phyloP scores from a whole-genome alignment of 2,329 filamentous ascomycete genomes.

The Alternaria arborescens region DNA sequence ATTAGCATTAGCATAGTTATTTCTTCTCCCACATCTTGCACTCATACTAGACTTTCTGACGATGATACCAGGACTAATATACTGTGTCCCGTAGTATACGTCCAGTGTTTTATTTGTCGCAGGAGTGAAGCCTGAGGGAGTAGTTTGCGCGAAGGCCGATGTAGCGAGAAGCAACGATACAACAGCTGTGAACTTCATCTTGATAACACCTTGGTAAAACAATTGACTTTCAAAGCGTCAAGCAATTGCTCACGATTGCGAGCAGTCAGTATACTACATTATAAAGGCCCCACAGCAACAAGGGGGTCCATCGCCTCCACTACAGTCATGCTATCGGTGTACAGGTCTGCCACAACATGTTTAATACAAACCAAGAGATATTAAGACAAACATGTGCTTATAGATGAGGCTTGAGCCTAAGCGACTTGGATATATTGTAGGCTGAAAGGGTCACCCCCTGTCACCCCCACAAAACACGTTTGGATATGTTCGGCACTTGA shows the following conservation, averaged over 20 bases:
- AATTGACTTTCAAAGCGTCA: background rate
- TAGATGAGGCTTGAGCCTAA: slow-evolving; percentile 16
- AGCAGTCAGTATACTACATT: background rate
- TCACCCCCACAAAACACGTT: slow-evolving; percentile 12
- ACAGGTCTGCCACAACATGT: background rate
- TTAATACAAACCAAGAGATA: slow-evolving; percentile 13
- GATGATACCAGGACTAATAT: slow-evolving; percentile 38
- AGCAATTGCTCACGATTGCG: background rate
- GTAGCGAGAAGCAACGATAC: slow-evolving; percentile 22
- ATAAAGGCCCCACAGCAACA: background rate
- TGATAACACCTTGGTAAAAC: background rate
- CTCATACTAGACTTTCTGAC: slow-evolving; percentile 40
- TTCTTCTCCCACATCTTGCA: background rate
- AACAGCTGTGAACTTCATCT: slow-evolving; percentile 20
- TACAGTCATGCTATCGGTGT: background rate
- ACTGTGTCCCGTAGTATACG: slow-evolving; percentile 42
- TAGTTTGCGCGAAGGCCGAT: slow-evolving; percentile 29
- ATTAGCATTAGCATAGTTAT: background rate
- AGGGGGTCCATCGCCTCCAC: background rate
- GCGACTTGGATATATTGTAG: slow-evolving; percentile 14
- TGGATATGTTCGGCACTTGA: slow-evolving; percentile 11
- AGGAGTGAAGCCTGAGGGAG: slow-evolving; percentile 37
- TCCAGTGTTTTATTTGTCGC: slow-evolving; percentile 34
- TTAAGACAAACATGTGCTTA: slow-evolving; percentile 1
- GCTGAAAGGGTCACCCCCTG: slow-evolving; percentile 24